These are phyloP conservation scores for Betula pendula DNA, from an alignment of 306 rosid species.

Conservation along the genomic window DNA sequence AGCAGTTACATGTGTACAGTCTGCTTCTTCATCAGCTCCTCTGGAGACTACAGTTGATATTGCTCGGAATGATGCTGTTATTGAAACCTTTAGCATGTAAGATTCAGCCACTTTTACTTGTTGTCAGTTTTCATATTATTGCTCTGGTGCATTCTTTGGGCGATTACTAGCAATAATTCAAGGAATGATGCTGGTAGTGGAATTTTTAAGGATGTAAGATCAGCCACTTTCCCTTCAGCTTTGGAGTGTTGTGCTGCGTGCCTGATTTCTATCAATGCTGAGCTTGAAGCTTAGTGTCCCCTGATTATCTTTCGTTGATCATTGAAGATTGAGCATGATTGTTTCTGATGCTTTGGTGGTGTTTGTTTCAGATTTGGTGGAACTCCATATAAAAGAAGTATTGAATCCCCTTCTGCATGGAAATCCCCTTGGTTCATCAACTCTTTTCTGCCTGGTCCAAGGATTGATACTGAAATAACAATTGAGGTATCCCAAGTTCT, in stretches of 20 bases:
- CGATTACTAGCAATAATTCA: conserved; percentile 12
- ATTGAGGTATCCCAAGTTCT: conserved; percentile 66
- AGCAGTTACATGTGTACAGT: conserved; percentile 43
- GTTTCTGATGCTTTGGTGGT: conserved; percentile 33
- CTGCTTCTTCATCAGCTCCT: conserved; percentile 44
- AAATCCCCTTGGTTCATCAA: conserved; percentile 89
- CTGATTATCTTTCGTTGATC: conserved; percentile 4
- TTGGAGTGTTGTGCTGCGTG: not conserved
- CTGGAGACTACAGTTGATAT: conserved; percentile 44
- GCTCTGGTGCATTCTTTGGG: not conserved
- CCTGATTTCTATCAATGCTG: not conserved
- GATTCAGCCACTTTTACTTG: conserved; percentile 25
- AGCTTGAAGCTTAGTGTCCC: not conserved
- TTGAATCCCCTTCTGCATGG: conserved; percentile 97
- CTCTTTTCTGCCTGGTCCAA: conserved; percentile 71
- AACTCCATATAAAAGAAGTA: conserved; percentile 86
- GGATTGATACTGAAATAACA: conserved; percentile 77
- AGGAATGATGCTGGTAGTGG: not conserved
- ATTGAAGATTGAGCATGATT: not conserved
- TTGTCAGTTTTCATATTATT: conserved; percentile 5
- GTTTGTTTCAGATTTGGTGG: conserved; percentile 62
- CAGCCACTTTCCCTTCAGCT: not conserved
- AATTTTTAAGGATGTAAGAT: not conserved
- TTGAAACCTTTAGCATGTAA: conserved; percentile 68
- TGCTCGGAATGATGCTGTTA: conserved; percentile 39